These are phyloP conservation scores for Nannizziopsis arthrosporioides DNA, from an alignment of 2,329 filamentous ascomycete species.

Conservation along the genomic window DNA sequence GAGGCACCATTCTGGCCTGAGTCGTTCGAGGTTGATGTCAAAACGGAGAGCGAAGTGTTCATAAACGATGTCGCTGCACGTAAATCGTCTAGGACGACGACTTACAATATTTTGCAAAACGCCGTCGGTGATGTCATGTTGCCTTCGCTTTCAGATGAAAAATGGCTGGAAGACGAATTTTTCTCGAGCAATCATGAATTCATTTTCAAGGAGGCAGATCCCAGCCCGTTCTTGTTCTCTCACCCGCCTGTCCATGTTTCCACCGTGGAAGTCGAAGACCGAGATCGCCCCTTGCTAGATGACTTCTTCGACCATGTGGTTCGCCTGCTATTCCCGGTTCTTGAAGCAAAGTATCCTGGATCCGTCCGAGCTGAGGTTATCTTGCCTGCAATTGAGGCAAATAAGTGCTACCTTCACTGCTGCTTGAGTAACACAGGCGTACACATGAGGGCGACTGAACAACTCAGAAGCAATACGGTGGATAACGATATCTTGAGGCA, in stretches of 20 bases:
- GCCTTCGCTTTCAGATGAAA: conserved; percentile 51
- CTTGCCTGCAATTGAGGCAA: conserved; percentile 75
- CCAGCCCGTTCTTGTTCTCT: conserved; percentile 73
- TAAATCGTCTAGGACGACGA: conserved; percentile 76
- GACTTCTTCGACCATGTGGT: conserved; percentile 85
- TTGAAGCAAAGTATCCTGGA: conserved; percentile 80
- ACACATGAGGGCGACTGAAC: conserved; percentile 70
- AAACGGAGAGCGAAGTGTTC: conserved; percentile 88
- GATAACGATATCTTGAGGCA: conserved; percentile 86
- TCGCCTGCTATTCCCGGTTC: conserved; percentile 79
- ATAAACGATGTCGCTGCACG: conserved; percentile 81
- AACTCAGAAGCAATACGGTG: conserved; percentile 55
- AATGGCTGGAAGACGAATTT: conserved; percentile 61
- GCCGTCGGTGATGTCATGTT: conserved; percentile 58
- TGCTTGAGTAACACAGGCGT: conserved; percentile 87
- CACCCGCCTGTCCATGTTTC: conserved; percentile 42
- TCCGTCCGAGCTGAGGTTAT: conserved; percentile 71
- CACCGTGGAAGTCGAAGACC: conserved; percentile 69
- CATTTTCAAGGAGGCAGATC: conserved; percentile 53
- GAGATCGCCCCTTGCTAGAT: conserved; percentile 70
- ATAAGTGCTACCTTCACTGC: conserved; percentile 90
- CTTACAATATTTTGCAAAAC: conserved; percentile 83
- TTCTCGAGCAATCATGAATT: conserved; percentile 53
- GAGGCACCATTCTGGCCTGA: conserved; percentile 50
- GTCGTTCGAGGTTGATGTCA: conserved; percentile 90